Base-by-base conservation (phyloP, 495 filamentous ascomycete species). In the Lophiostoma macrostomum region DNA sequence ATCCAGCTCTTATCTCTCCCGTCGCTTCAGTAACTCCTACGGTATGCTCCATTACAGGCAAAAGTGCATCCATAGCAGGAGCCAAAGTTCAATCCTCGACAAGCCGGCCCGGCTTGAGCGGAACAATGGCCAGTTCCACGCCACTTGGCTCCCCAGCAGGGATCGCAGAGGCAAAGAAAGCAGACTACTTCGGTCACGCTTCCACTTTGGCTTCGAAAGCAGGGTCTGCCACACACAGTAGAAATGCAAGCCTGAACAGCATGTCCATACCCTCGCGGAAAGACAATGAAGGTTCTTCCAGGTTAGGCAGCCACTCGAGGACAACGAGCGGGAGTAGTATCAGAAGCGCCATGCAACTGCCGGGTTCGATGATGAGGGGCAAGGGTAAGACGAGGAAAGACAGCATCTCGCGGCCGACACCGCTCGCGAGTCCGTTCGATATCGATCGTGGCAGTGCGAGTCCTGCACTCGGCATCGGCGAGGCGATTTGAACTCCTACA, bases 341-440 rank as follows among this genome's bases (percentile, higher is more conserved):
- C 10, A 50, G 27, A 24, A 35, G 1, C 11, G 56, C 56, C 5
- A 49, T 60, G 12, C 31, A 53, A 3, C 14, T 50, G 5, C 38
- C 46, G 4, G 38, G 50, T 24, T 18, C 42, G 34, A 35, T 62
- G 19, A 56, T 56, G 40, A 62, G 50, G 43, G 58, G 58, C 1
- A 62, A 57, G 29, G 58, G 53, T 3, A 62, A 62, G 37, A 20
- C 53, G 47, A 31, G 58, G 41, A 62, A 62, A 27, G 53, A 57
- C 13, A 48, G 28, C n/a, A 62, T 62, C 24, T 47, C 38, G 8
- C 19, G 48, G 35, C 58, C 58, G 0, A 48, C 41, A 7, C 42
- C 44, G 30, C 19, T 60, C 3, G 50, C 49, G 5, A 53, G 43
- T 38, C 50, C 56, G 14, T 54, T 60, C 34, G 56, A 60, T 37